Base-by-base conservation (phyloP, 768 basidiomycete genomes). In the Kockovaella imperatae region DNA sequence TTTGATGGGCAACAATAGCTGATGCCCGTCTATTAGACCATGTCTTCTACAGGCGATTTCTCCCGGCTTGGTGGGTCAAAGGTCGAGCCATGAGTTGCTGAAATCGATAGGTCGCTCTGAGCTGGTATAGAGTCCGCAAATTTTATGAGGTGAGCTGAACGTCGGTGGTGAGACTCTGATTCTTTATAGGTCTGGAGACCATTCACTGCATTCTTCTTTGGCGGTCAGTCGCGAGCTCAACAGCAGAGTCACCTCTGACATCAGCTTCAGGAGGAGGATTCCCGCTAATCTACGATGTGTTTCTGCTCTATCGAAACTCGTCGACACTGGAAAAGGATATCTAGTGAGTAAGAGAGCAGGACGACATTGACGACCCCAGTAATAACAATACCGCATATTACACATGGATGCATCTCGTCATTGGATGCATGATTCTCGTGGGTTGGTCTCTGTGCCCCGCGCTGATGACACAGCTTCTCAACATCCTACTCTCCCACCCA, bases 231-330 rank as follows among this genome's bases (percentile, higher is more conserved):
- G n/a, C n/a, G 25, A 29, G 59, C 49, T 26, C 30, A 15, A 24
- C n/a, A 2, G 35, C 7, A n/a, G 40, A 4, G 30, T 35, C 32
- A 31, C 28, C 31, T 38, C 6, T 5, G 25, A 13, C n/a, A n/a
- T n/a, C 36, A 39, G 36, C 36, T 39, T 39, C 49, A 66, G 64
- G 64, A 2, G 42, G 49, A 0, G 69, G 69, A 5, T 71, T 71
- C 43, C 67, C 69, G 15, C 45, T 67, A 20, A 32, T 71, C 3
- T 71, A 62, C 39, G 69, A 71, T 44, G 59, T 69, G 20, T 71
- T 71, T 58, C 46, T 69, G 40, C 68, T 66, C 30, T 71, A 68
- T 32, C 67, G 67, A 5, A 71, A 71, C 38, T 64, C 62, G 4
- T 62, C 59, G 6, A 45, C 59, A 1, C 47, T 71, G 42, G 69